A percentile compares a stretch with the other conserved stretches of the same genome.
These are phyloP conservation scores for Xylariomycetidae sp. DNA, from an alignment of 2,329 filamentous ascomycete species.

Conservation along the genomic window DNA sequence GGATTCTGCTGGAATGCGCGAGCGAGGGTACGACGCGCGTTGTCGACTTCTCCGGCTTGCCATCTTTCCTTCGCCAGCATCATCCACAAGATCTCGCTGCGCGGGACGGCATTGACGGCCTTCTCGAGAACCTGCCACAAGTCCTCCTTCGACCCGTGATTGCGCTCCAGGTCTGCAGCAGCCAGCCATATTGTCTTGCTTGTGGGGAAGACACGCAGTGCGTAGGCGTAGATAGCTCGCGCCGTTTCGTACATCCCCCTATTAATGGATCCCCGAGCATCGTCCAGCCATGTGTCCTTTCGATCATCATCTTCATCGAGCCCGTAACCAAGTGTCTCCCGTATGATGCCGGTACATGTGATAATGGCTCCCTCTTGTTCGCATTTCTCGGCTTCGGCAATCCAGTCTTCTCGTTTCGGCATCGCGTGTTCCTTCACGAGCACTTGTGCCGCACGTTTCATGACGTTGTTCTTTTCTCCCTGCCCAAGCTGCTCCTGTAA, in stretches of 20 bases:
- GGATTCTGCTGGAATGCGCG: slow-evolving; percentile 92
- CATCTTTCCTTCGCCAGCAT: slow-evolving; percentile 93
- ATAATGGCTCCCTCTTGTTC: slow-evolving; percentile 84
- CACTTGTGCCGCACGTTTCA: slow-evolving; percentile 87
- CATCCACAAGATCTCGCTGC: slow-evolving; percentile 90
- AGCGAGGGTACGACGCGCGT: slow-evolving; percentile 77
- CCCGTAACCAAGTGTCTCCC: slow-evolving; percentile 87
- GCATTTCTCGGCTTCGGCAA: slow-evolving; percentile 87
- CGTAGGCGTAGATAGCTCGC: slow-evolving; percentile 87
- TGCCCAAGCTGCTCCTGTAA: slow-evolving; percentile 84
- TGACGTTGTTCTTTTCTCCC: slow-evolving; percentile 75
- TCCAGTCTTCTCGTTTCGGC: slow-evolving; percentile 97
- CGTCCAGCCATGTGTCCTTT: slow-evolving; percentile 93
- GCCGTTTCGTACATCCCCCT: slow-evolving; percentile 85
- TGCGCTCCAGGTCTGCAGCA: slow-evolving; percentile 84
- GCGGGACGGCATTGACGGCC: slow-evolving; percentile 87
- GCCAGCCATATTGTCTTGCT: slow-evolving; percentile 86
- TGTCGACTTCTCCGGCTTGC: slow-evolving; percentile 81
- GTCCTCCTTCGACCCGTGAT: slow-evolving; percentile 76
- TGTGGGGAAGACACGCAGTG: slow-evolving; percentile 81
- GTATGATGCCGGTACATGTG: slow-evolving; percentile 84
- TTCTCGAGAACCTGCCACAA: slow-evolving; percentile 85
- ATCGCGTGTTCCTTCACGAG: slow-evolving; percentile 89
- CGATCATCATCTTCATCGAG: slow-evolving; percentile 95
- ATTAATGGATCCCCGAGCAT: slow-evolving; percentile 75